Conservation (phyloP, 805 yeast species). For the Trichomonascus vanleenenianus region DNA sequence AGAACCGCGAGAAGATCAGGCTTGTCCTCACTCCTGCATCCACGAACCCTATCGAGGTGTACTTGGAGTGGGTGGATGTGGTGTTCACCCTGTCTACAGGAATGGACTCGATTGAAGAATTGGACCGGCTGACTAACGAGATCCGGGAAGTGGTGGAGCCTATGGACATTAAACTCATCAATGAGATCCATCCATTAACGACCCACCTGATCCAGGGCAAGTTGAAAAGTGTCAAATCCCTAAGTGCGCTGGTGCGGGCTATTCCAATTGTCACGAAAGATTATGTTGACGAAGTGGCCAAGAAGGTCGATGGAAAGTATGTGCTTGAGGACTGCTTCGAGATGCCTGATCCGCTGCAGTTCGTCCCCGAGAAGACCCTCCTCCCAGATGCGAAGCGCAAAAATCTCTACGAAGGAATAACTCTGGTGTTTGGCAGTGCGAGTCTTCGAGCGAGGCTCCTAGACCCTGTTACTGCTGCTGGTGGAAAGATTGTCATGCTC, state of each 20-base stretch:
- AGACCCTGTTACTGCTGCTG: conserved; percentile 22
- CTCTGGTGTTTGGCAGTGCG: conserved; percentile 23
- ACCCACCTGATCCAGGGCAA: conserved; percentile 23
- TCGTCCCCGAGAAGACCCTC: conserved; percentile 14
- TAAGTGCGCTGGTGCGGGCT: conserved; percentile 28
- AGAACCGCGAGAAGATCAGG: too few species aligned
- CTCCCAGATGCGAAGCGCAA: conserved; percentile 20
- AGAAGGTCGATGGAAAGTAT: conserved; percentile 15
- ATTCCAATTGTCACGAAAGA: conserved; percentile 26
- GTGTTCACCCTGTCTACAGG: conserved; percentile 22
- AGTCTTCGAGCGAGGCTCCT: conserved; percentile 19
- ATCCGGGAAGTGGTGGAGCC: conserved; percentile 13
- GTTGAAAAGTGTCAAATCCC: conserved; percentile 22
- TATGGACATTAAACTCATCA: conserved; percentile 25
- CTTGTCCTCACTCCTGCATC: too few species aligned
- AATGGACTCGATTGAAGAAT: conserved; percentile 9
- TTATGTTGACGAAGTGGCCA: conserved; percentile 13
- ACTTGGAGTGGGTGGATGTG: conserved; percentile 21
- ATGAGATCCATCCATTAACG: conserved; percentile 19
- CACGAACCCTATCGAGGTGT: too few species aligned
- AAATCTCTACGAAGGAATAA: conserved; percentile 19
- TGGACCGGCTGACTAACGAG: not conserved
- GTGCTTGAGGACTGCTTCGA: conserved; percentile 9
- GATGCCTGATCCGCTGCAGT: conserved; percentile 24
- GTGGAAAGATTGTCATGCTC: conserved; percentile 14